These are phyloP conservation scores for Cordyceps farinosa DNA, from an alignment of 2,329 filamentous ascomycete genomes.

Conservation along the genomic window DNA sequence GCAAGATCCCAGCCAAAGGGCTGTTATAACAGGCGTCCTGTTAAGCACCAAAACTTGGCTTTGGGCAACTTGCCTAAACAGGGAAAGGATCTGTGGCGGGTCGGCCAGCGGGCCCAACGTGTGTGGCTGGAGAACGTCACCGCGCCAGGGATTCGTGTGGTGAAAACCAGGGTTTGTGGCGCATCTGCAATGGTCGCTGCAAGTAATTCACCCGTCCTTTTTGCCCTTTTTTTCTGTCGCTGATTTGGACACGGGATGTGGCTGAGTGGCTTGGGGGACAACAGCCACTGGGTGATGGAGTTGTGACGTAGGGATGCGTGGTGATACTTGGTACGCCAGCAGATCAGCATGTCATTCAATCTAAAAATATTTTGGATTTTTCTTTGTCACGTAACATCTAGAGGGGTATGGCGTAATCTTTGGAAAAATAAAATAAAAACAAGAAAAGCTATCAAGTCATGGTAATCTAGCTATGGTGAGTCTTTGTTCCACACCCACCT, in stretches of 20 bases:
- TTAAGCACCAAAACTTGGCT: slow-evolving; percentile 16
- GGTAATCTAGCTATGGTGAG: background rate
- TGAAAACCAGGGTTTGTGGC: slow-evolving; percentile 17
- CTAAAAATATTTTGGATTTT: background rate
- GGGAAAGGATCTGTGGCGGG: slow-evolving; percentile 15
- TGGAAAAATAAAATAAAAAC: background rate
- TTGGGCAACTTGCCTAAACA: background rate
- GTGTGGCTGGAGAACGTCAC: slow-evolving; percentile 19
- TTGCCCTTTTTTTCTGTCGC: background rate
- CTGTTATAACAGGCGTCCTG: background rate
- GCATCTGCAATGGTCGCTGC: background rate
- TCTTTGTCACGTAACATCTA: background rate
- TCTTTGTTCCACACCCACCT: background rate
- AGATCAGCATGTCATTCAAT: slow-evolving; percentile 10
- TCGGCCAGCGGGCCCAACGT: background rate
- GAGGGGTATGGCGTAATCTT: background rate
- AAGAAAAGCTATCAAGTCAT: background rate
- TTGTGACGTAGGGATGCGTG: background rate
- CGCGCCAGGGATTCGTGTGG: background rate
- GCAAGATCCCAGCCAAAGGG: background rate
- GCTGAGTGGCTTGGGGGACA: background rate
- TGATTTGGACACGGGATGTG: background rate
- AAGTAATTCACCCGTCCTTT: background rate
- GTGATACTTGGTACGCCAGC: background rate
- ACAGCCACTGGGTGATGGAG: background rate